phyloP scores from a whole-genome alignment of 2,329 filamentous ascomycete species.

The Fusarium annulatum region DNA sequence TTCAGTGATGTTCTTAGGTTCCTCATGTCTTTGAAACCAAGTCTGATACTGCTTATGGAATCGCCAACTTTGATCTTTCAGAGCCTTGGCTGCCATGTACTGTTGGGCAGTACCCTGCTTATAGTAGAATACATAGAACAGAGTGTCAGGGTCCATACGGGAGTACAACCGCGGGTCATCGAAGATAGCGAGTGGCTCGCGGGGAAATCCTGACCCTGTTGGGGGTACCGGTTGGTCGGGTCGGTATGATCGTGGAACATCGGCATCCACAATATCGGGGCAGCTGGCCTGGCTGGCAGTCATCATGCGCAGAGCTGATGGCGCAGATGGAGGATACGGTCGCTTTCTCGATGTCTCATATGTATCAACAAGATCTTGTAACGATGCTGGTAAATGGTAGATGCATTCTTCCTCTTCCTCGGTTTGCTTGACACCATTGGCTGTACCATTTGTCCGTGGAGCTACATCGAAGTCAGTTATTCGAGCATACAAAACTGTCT shows the following conservation, averaged over 20 bases:
- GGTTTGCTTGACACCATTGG: slow-evolving; percentile 62
- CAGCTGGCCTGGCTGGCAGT: slow-evolving; percentile 77
- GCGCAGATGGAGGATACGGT: slow-evolving; percentile 68
- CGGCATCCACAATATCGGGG: slow-evolving; percentile 81
- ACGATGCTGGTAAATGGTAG: slow-evolving; percentile 88
- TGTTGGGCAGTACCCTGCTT: slow-evolving; percentile 96
- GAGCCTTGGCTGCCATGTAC: slow-evolving; percentile 92
- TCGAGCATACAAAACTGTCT: background rate
- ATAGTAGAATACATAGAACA: slow-evolving; percentile 99
- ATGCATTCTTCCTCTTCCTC: slow-evolving; percentile 78
- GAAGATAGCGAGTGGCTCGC: slow-evolving; percentile 90
- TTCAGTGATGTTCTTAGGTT: slow-evolving; percentile 98
- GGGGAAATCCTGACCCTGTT: slow-evolving; percentile 86
- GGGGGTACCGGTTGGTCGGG: slow-evolving; percentile 82
- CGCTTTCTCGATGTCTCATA: slow-evolving; percentile 86
- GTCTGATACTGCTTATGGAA: slow-evolving; percentile 99
- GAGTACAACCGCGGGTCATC: slow-evolving; percentile 90
- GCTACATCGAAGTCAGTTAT: slow-evolving; percentile 43
- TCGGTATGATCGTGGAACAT: slow-evolving; percentile 84
- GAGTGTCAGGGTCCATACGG: slow-evolving; percentile 91
- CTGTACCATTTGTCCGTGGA: slow-evolving; percentile 61
- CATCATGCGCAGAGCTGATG: slow-evolving; percentile 78
- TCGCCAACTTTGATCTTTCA: slow-evolving; percentile 98
- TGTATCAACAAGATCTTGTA: slow-evolving; percentile 91
- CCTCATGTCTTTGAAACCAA: slow-evolving; percentile 98